Evolutionary conservation across 345 rosid genomes (phyloP), one percentile per base, ranked within the genome.

Genomic region (Kernera saxatilis): DNA sequence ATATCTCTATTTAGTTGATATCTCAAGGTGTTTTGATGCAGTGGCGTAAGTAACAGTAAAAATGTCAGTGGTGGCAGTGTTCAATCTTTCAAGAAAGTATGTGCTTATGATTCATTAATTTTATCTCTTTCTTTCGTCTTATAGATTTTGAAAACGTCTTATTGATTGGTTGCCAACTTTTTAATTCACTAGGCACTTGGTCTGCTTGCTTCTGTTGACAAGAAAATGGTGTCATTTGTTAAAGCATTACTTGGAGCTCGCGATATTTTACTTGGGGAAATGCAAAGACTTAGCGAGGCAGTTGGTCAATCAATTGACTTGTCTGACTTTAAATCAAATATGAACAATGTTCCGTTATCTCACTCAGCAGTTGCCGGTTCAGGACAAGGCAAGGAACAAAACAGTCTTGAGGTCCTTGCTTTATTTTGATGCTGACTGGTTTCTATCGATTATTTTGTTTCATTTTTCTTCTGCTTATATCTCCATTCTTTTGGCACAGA

Each of bases 341-440:
- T 84, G 81, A 77, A 83, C 70, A 82, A 82, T 55, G 55, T 70
- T 59, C 80, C 67, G 65, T 73, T 79, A 67, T 76, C 79, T 68
- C 79, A 73, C 53, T 75, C 80, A 41, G 78, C 70, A 63, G 70
- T 33, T 72, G 80, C 81, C 60, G 74, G 76, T 74, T 73, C 87
- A 53, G 80, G 83, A 78, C 88, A 76, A 76, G 82, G 83, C 84
- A 87, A 78, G 79, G 85, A 82, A 79, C 87, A 74, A 77, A 85
- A 86, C 83, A 81, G 72, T 81, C 78, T 78, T 75, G 88, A 91
- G 98, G 98, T 93, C 84, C 80, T 81, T 80, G 73, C 79, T 84
- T 75, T 78, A 81, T 82, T 76, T 68, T 54, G 25, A 56, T 18
- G 40, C 76, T 66, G 48, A 57, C 12, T 45, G 5, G 46, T 58